Conservation (phyloP, 768 basidiomycete genomes). For the Lentinula raphanica region DNA sequence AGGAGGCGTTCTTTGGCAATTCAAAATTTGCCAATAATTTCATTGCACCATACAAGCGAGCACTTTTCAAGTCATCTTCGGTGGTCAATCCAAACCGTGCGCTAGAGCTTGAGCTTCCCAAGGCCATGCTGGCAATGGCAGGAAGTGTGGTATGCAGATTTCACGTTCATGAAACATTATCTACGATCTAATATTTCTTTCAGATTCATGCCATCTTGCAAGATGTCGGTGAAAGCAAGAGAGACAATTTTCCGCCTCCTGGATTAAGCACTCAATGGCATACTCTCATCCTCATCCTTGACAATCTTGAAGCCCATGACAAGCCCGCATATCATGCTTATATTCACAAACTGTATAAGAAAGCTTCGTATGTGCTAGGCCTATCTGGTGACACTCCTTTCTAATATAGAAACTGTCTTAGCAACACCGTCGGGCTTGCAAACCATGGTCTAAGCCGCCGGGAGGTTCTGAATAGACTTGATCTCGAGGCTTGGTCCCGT, state of each 20-base stretch:
- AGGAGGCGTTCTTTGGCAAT: neutral
- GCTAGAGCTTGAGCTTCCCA: neutral
- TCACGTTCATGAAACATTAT: neutral
- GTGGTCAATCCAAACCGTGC: neutral
- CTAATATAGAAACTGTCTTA: neutral
- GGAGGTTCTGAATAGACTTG: neutral
- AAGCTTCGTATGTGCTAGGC: neutral
- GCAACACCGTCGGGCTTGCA: neutral
- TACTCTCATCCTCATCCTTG: neutral
- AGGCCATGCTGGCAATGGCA: neutral
- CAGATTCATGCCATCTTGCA: neutral
- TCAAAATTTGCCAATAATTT: neutral
- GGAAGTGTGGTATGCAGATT: neutral
- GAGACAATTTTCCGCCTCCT: neutral
- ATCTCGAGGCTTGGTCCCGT: neutral
- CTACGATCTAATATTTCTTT: neutral
- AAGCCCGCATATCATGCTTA: neutral
- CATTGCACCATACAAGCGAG: neutral
- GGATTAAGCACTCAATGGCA: neutral
- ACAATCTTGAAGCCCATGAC: neutral
- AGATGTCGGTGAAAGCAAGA: neutral
- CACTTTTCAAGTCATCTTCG: neutral
- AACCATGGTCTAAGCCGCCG: neutral
- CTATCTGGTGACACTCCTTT: neutral
- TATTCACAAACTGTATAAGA: neutral